A percentile compares a stretch with the other conserved stretches of the same genome.
phyloP scores from a whole-genome alignment of 306 rosid species.

The Comarum palustre region DNA sequence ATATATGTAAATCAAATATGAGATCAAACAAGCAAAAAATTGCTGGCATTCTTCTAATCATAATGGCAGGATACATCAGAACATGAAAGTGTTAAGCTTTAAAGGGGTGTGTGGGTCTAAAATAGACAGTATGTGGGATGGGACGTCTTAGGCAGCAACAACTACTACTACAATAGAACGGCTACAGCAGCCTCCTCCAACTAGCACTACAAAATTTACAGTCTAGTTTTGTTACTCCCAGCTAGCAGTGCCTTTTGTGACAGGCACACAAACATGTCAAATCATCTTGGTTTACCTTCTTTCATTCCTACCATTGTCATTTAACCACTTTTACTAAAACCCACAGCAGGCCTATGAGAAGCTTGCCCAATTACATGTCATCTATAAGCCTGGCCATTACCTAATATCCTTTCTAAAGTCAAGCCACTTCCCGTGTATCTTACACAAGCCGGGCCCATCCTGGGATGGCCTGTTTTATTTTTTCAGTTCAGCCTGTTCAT shows the following conservation, averaged over 20 bases:
- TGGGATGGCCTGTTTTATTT: not conserved
- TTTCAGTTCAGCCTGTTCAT: not conserved
- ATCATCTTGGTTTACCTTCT: not conserved
- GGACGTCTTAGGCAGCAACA: slow-evolving; percentile 10
- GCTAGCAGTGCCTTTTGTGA: not conserved
- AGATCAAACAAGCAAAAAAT: not conserved
- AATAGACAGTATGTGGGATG: not conserved
- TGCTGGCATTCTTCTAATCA: not conserved
- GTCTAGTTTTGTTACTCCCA: not conserved
- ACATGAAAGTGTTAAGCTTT: not conserved
- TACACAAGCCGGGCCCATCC: not conserved
- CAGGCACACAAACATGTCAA: not conserved
- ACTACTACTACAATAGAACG: not conserved
- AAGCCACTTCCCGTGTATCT: not conserved
- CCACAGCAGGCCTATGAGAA: not conserved
- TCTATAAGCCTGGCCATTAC: not conserved
- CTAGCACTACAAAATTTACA: not conserved
- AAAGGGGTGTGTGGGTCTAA: not conserved
- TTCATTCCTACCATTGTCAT: not conserved
- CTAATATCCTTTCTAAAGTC: not conserved
- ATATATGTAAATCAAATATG: not conserved
- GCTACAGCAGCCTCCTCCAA: not conserved
- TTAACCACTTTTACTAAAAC: not conserved
- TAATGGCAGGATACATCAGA: not conserved
- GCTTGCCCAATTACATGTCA: not conserved